Conservation (phyloP, 1,284 basidiomycete species). For the Bondarzewia mesenterica region DNA sequence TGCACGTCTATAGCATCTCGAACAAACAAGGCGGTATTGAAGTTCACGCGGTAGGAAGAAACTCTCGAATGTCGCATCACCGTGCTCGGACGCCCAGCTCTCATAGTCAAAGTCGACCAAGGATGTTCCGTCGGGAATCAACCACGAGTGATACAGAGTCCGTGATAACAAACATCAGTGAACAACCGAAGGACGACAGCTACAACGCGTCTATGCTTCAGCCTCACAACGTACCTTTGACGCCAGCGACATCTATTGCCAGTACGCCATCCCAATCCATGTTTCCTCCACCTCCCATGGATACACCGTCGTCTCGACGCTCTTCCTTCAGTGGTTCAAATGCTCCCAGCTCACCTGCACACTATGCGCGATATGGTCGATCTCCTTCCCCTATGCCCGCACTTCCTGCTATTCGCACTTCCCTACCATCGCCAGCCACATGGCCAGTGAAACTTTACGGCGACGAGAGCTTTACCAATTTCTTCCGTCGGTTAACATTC, state of each 20-base stretch:
- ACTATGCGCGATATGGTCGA: conserved; percentile 63
- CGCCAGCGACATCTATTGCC: conserved; percentile 54
- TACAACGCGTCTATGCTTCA: conserved; percentile 14
- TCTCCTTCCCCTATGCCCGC: conserved; percentile 90
- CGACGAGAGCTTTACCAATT: conserved; percentile 92
- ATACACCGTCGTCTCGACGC: conserved; percentile 64
- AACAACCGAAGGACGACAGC: conserved; percentile 30
- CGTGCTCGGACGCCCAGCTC: conserved; percentile 61
- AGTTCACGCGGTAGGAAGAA: conserved; percentile 79
- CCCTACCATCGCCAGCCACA: conserved; percentile 34
- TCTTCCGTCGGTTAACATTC: conserved; percentile 91
- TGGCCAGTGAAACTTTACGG: conserved; percentile 77
- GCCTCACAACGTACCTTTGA: conserved; percentile 33
- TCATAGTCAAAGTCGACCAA: conserved; percentile 39
- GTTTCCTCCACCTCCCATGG: conserved; percentile 68
- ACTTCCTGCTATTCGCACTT: conserved; percentile 75
- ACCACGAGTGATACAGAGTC: conserved; percentile 71
- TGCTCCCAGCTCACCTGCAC: conserved; percentile 64
- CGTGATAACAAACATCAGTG: conserved; percentile 43
- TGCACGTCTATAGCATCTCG: conserved; percentile 81
- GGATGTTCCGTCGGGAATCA: conserved; percentile 59
- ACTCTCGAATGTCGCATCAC: conserved; percentile 61
- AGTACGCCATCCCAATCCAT: conserved; percentile 53
- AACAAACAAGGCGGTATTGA: conserved; percentile 76
- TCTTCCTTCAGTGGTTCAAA: conserved; percentile 85